These are phyloP conservation scores for Trifolium pratense DNA, from an alignment of 306 rosid species.

Conservation along the genomic window DNA sequence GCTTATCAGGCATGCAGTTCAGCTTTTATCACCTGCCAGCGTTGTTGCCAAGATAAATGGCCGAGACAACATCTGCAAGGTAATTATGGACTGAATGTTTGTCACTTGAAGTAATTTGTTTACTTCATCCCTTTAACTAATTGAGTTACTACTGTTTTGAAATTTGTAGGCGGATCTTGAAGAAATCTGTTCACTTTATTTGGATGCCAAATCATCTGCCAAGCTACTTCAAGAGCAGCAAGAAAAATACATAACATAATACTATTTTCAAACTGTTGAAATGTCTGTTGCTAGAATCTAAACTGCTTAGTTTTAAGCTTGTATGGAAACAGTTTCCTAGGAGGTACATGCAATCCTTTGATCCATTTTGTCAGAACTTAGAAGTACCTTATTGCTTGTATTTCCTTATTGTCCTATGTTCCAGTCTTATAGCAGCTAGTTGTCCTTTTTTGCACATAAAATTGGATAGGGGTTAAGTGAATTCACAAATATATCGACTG, in stretches of 20 bases:
- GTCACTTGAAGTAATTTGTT: conserved; percentile 11
- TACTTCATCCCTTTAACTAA: neutral
- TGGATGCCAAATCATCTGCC: conserved; percentile 90
- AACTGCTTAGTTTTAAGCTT: neutral
- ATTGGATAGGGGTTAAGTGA: too few relatives aligned
- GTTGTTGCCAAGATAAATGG: conserved; percentile 92
- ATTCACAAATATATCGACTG: too few relatives aligned
- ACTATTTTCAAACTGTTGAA: conserved; percentile 14
- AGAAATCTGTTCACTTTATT: conserved; percentile 72
- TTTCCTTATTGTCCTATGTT: neutral
- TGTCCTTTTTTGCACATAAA: neutral
- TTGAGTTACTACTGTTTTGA: conserved; percentile 15
- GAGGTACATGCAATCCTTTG: neutral
- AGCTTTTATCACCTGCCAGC: conserved; percentile 88
- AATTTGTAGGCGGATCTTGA: conserved; percentile 75
- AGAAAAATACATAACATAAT: conserved; percentile 77
- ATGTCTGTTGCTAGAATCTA: conserved; percentile 4
- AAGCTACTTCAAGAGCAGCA: conserved; percentile 91
- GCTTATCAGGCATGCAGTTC: conserved; percentile 82
- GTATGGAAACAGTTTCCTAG: neutral
- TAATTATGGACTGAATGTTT: conserved; percentile 39
- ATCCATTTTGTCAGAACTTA: neutral
- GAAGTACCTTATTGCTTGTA: neutral
- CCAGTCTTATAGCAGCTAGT: neutral
- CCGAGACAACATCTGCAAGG: conserved; percentile 90